These are phyloP conservation scores for Fraxinus latifolia DNA, from an alignment of 305 asterid species.

Conservation along the genomic window DNA sequence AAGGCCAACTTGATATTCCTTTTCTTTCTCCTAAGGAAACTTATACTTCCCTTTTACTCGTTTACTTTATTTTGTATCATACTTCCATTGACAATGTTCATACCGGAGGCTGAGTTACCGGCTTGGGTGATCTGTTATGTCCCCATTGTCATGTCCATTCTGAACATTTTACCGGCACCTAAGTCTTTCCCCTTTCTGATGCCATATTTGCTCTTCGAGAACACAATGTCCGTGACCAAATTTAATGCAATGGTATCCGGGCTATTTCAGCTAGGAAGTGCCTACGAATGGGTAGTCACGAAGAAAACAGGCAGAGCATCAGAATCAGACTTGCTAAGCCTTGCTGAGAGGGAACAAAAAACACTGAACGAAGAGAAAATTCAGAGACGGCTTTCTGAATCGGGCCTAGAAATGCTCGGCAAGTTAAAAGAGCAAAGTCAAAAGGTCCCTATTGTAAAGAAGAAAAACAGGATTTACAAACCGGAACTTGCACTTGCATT, in stretches of 20 bases:
- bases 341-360: constrained; percentile 71
- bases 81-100: constrained; percentile 90
- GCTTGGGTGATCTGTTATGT: constrained; percentile 92
- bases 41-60: constrained; percentile 87
- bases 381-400: constrained; percentile 72
- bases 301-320: constrained; percentile 90
- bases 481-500: constrained; percentile 80
- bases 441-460: constrained; percentile 25
- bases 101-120: constrained; percentile 86
- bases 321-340: constrained; percentile 67
- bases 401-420: constrained; percentile 73
- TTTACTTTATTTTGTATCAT: constrained; percentile 88
- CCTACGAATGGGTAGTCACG: constrained; percentile 98
- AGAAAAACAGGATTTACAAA: constrained; percentile 67
- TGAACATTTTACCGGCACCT: constrained; percentile 79
- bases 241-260: constrained; percentile 97
- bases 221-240: constrained; percentile 97
- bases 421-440: constrained; percentile 50
- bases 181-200: constrained; percentile 87
- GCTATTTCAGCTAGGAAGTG: constrained; percentile 81
- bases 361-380: constrained; percentile 59
- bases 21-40: constrained; percentile 83
- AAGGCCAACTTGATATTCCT: constrained; percentile 88
- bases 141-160: constrained; percentile 75
- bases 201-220: constrained; percentile 93